phyloP scores from a whole-genome alignment of 768 basidiomycete species.

The Chalciporus piperatus region DNA sequence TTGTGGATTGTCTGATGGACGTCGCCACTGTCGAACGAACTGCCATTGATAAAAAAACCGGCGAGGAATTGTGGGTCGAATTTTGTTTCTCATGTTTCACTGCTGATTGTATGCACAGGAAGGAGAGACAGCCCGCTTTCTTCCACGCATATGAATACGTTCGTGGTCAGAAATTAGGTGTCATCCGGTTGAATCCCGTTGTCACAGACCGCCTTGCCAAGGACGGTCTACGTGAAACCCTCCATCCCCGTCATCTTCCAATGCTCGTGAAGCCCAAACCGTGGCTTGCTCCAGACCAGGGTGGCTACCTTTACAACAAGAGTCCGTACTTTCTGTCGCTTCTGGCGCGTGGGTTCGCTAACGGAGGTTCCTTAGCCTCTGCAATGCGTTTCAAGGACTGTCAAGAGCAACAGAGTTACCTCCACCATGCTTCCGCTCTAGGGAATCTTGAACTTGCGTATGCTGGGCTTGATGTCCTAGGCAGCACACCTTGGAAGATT shows the following conservation, averaged over 20 bases:
- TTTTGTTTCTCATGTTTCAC: not conserved
- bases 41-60: slow-evolving; percentile 54
- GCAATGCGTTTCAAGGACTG: slow-evolving; percentile 95
- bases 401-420: slow-evolving; percentile 76
- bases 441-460: slow-evolving; percentile 84
- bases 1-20: slow-evolving; percentile 83
- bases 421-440: slow-evolving; percentile 66
- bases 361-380: slow-evolving; percentile 37
- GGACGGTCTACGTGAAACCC: slow-evolving; percentile 63
- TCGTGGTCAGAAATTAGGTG: slow-evolving; percentile 92
- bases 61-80: slow-evolving; percentile 54
- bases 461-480: slow-evolving; percentile 86
- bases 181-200: slow-evolving; percentile 81
- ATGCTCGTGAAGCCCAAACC: slow-evolving; percentile 92
- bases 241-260: slow-evolving; percentile 92
- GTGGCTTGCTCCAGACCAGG: slow-evolving; percentile 74
- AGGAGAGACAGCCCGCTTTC: slow-evolving; percentile 87
- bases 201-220: slow-evolving; percentile 75
- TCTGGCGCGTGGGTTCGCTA: not conserved
- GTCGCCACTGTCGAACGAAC: slow-evolving; percentile 73
- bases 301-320: slow-evolving; percentile 80
- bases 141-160: slow-evolving; percentile 89
- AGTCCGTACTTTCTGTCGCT: slow-evolving; percentile 42
- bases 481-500: slow-evolving; percentile 87
- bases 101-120: slow-evolving; percentile 35